phyloP scores from a whole-genome alignment of 768 basidiomycete genomes.

The Cystofilobasidium bisporidii region DNA sequence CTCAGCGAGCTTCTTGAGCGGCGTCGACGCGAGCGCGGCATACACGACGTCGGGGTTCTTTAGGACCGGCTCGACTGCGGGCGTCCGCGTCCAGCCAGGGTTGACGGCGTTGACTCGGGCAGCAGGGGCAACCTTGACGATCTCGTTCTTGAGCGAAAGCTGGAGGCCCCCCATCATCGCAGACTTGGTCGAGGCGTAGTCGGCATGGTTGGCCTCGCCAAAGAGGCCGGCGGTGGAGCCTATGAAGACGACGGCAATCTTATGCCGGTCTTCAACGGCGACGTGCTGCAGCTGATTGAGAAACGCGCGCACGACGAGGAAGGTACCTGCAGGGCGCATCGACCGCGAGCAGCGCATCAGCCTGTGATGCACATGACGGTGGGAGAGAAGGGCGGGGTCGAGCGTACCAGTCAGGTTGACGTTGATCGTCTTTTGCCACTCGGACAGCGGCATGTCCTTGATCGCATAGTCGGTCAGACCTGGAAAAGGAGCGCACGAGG shows the following conservation, averaged over 20 bases:
- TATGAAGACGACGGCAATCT: conserved; percentile 55
- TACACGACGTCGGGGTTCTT: conserved; percentile 51
- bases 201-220: conserved; percentile 54
- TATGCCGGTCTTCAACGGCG: conserved; percentile 45
- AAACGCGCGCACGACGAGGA: conserved; percentile 59
- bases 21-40: conserved; percentile 58
- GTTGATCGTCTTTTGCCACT: conserved; percentile 55
- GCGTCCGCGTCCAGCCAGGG: conserved; percentile 54
- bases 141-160: conserved; percentile 65
- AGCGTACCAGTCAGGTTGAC: conserved; percentile 50
- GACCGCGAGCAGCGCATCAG: too few species aligned
- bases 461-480: conserved; percentile 45
- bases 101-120: conserved; percentile 63
- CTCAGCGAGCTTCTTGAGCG: conserved; percentile 58
- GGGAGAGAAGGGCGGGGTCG: too few species aligned
- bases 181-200: conserved; percentile 33
- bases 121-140: conserved; percentile 60
- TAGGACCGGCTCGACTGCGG: conserved; percentile 53
- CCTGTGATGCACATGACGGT: too few species aligned
- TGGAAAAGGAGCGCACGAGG: too few species aligned
- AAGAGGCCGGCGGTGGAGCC: conserved; percentile 60
- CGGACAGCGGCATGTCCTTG: conserved; percentile 52
- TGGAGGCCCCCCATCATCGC: conserved; percentile 46
- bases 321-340: too few species aligned
- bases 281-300: conserved; percentile 45